Evolutionary conservation across 2,329 filamentous ascomycete genomes (phyloP).

Genomic region (Fusarium albosuccineum): DNA sequence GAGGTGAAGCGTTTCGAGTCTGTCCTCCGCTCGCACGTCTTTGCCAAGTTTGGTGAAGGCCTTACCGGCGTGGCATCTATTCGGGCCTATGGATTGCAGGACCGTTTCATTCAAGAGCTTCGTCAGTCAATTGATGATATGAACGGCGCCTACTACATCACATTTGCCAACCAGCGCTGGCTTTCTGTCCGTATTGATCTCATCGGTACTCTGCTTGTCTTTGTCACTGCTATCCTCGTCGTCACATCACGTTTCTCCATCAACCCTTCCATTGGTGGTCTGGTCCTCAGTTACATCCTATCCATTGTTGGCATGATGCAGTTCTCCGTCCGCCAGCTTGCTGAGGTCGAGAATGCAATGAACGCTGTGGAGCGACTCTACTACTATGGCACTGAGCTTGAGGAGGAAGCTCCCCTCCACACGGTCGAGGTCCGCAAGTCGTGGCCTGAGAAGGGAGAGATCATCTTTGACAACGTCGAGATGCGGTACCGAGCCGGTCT

Average conservation of each 20-base stretch:
- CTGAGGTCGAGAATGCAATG: conserved; percentile 98
- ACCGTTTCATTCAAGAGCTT: conserved; percentile 79
- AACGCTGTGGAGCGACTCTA: conserved; percentile 93
- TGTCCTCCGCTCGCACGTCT: conserved; percentile 87
- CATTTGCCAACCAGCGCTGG: conserved; percentile 96
- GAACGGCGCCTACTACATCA: conserved; percentile 94
- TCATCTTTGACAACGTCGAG: conserved; percentile 78
- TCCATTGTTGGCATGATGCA: conserved; percentile 96
- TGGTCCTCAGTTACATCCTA: conserved; percentile 94
- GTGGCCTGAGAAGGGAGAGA: conserved; percentile 91
- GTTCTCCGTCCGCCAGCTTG: conserved; percentile 92
- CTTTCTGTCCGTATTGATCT: conserved; percentile 86
- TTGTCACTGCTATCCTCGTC: conserved; percentile 89
- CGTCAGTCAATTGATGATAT: conserved; percentile 85
- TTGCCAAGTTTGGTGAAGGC: conserved; percentile 91
- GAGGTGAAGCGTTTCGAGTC: conserved; percentile 96
- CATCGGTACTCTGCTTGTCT: conserved; percentile 87
- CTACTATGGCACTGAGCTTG: conserved; percentile 88
- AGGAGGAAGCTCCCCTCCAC: conserved; percentile 89
- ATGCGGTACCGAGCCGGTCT: conserved; percentile 83
- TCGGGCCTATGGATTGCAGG: conserved; percentile 86
- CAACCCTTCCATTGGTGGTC: conserved; percentile 83
- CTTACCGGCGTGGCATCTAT: conserved; percentile 87
- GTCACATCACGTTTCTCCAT: conserved; percentile 92
- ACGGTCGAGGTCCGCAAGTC: conserved; percentile 76